phyloP scores from a whole-genome alignment of 2,329 filamentous ascomycete species.

The Dryadomyces quercus-mongolicae region DNA sequence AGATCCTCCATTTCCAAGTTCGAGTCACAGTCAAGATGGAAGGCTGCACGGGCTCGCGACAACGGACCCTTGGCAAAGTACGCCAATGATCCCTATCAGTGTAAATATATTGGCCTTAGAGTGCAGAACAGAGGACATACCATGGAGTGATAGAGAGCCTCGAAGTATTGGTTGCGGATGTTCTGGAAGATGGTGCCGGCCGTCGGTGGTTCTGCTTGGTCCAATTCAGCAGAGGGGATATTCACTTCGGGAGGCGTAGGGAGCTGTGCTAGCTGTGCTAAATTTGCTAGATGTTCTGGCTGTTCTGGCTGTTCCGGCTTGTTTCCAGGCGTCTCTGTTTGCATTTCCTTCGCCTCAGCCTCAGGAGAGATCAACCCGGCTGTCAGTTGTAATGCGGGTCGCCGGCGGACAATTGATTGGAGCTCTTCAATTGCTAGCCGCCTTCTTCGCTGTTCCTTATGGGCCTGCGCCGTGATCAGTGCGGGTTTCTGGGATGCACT shows the following conservation, averaged over 20 bases:
- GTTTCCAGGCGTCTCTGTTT: not conserved
- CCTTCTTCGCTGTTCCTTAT: constrained; percentile 41
- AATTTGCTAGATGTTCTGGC: not conserved
- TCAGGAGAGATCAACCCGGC: not conserved
- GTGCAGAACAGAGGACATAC: constrained; percentile 22
- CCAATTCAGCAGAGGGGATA: constrained; percentile 3
- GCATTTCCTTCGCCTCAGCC: not conserved
- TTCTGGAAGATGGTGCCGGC: constrained; percentile 44
- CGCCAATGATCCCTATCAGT: constrained; percentile 54
- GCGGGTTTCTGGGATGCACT: not conserved
- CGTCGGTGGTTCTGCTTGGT: constrained; percentile 21
- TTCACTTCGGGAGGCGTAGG: constrained; percentile 12
- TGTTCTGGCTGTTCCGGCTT: not conserved
- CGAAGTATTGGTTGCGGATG: constrained; percentile 45
- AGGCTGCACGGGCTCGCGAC: constrained; percentile 60
- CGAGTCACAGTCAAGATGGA: constrained; percentile 49
- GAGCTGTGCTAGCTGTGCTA: not conserved
- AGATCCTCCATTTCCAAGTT: constrained; percentile 51
- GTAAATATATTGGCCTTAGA: constrained; percentile 3
- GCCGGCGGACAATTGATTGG: constrained; percentile 46
- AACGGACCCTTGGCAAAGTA: constrained; percentile 78
- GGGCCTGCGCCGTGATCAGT: constrained; percentile 27
- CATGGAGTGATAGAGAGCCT: constrained; percentile 51
- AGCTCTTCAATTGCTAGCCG: constrained; percentile 50
- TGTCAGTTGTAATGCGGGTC: constrained; percentile 25